Evolutionary conservation across 2,329 filamentous ascomycete genomes (phyloP).

Genomic region (Macroventuria anomochaeta): DNA sequence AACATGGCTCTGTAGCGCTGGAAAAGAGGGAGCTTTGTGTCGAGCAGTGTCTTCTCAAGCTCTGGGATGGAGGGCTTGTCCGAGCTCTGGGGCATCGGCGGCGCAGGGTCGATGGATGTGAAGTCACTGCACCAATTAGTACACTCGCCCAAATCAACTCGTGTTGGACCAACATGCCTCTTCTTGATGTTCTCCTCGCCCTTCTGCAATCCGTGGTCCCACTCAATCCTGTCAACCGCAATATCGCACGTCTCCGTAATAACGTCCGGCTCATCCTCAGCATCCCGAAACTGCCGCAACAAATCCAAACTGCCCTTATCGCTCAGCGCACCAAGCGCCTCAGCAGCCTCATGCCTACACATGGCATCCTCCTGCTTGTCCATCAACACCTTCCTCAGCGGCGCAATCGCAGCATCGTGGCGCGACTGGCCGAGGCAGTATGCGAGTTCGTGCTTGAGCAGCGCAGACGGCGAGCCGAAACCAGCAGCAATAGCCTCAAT

Average conservation of each 20-base stretch:
- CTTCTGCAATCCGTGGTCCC: slow-evolving; percentile 73
- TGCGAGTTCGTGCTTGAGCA: slow-evolving; percentile 94
- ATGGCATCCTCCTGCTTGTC: slow-evolving; percentile 87
- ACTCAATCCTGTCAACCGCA: slow-evolving; percentile 90
- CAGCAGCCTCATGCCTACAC: slow-evolving; percentile 95
- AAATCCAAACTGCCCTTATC: slow-evolving; percentile 75
- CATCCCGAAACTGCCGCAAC: slow-evolving; percentile 75
- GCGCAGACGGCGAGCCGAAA: slow-evolving; percentile 82
- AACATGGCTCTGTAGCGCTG: slow-evolving; percentile 98
- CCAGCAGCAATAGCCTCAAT: slow-evolving; percentile 85
- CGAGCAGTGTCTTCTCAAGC: slow-evolving; percentile 77
- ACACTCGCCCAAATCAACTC: neutral
- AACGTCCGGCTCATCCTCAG: slow-evolving; percentile 75
- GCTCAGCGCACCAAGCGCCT: slow-evolving; percentile 88
- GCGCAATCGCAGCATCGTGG: slow-evolving; percentile 75
- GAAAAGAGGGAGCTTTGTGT: slow-evolving; percentile 82
- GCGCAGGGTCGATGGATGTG: slow-evolving; percentile 92
- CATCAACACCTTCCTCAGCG: slow-evolving; percentile 75
- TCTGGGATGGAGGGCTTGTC: slow-evolving; percentile 70
- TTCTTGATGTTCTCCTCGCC: slow-evolving; percentile 74
- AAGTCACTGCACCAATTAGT: slow-evolving; percentile 73
- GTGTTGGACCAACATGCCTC: slow-evolving; percentile 63
- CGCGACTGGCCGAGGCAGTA: slow-evolving; percentile 95
- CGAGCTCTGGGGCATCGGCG: slow-evolving; percentile 76
- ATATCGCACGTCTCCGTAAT: slow-evolving; percentile 98